A percentile compares a stretch with the other conserved stretches of the same genome.
phyloP scores from a whole-genome alignment of 768 basidiomycete genomes.

The Sistotremastrum niveocremeum region DNA sequence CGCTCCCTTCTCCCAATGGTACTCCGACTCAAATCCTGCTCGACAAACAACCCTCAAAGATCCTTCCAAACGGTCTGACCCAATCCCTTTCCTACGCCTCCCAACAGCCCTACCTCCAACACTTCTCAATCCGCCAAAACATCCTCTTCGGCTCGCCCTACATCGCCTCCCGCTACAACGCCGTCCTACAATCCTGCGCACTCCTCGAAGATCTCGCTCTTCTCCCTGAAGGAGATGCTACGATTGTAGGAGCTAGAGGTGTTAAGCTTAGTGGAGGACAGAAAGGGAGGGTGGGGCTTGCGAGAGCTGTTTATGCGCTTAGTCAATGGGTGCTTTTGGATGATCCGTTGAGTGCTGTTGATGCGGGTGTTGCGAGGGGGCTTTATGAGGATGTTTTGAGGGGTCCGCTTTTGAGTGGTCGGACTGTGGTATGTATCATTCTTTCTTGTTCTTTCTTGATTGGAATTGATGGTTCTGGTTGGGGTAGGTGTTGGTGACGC shows the following conservation, averaged over 20 bases:
- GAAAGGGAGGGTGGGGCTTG: no score
- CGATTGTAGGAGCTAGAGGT: no score
- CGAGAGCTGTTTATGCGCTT: no score
- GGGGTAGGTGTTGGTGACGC: constrained; percentile 40
- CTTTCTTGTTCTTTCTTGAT: no score
- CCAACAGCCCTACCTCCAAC: constrained; percentile 57
- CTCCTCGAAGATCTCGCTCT: constrained; percentile 32
- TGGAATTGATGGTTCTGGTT: neutral
- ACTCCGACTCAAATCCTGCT: constrained; percentile 13
- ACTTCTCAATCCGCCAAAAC: constrained; percentile 67
- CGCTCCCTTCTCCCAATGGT: constrained; percentile 20
- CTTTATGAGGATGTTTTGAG: constrained; percentile 45
- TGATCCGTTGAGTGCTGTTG: no score
- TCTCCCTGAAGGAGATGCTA: constrained; percentile 13
- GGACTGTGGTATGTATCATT: constrained; percentile 45
- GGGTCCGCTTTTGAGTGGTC: constrained; percentile 49
- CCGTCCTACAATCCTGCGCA: constrained; percentile 31
- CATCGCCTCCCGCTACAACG: constrained; percentile 26
- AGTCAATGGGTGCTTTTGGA: no score
- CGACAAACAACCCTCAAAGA: constrained; percentile 17
- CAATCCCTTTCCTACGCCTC: constrained; percentile 55
- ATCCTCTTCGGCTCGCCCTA: constrained; percentile 66
- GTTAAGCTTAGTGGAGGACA: no score
- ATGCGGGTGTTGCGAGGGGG: no score
- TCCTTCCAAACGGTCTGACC: constrained; percentile 19